These are phyloP conservation scores for Dentiscutata heterogama DNA, from an alignment of 371 early-diverging fungal genomes.

Conservation along the genomic window DNA sequence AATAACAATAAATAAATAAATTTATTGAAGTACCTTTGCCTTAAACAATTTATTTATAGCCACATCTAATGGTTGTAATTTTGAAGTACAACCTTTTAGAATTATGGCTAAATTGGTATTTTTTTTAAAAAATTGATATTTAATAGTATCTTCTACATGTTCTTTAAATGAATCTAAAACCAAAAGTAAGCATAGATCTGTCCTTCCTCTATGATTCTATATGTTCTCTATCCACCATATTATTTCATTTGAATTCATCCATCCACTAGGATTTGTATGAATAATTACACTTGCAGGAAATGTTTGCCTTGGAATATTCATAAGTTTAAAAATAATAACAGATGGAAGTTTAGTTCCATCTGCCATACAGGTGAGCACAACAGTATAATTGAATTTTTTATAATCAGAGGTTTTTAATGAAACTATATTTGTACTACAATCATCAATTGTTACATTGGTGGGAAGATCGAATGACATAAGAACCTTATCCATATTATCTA, in stretches of 20 bases:
- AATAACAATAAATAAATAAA: too few relatives aligned
- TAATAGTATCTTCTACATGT: neutral
- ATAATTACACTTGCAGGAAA: neutral
- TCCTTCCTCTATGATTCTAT: neutral
- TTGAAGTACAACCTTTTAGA: neutral
- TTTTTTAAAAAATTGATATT: neutral
- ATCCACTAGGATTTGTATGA: neutral
- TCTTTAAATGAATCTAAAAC: neutral
- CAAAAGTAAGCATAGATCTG: too few relatives aligned
- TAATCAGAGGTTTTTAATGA: neutral
- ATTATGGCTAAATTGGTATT: neutral
- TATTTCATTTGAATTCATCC: neutral
- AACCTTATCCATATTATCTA: conserved; percentile 15
- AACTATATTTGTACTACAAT: neutral
- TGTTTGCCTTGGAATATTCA: neutral
- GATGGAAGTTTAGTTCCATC: neutral
- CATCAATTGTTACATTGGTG: neutral
- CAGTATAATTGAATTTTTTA: too few relatives aligned
- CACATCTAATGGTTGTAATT: conserved; percentile 18
- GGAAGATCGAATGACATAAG: neutral
- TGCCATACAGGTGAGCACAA: too few relatives aligned
- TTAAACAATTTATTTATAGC: neutral
- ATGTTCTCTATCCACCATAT: neutral
- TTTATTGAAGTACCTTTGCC: too few relatives aligned
- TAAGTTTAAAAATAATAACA: neutral